Evolutionary conservation across 352 stramenopile genomes (phyloP).

Genomic region (Peronospora farinosa): DNA sequence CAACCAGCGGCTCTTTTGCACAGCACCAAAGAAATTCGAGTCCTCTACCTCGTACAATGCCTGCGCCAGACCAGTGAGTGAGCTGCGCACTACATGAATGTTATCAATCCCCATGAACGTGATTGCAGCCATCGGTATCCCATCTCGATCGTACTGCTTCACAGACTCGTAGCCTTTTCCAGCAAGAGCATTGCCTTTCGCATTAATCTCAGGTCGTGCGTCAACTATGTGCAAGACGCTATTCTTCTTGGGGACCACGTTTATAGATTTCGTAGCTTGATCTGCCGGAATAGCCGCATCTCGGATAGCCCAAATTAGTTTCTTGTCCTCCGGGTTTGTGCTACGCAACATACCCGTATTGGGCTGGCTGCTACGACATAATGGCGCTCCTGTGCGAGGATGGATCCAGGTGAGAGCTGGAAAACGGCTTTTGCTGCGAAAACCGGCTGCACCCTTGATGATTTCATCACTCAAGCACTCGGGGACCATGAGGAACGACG

Average conservation of each 20-base stretch:
- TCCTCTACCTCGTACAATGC: slow-evolving; percentile 81
- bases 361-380: slow-evolving; percentile 93
- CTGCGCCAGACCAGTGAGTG: slow-evolving; percentile 58
- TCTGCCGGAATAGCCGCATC: slow-evolving; percentile 65
- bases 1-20: slow-evolving; percentile 81
- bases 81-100: slow-evolving; percentile 79
- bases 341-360: slow-evolving; percentile 93
- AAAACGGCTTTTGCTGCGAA: slow-evolving; percentile 74
- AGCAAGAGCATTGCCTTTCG: slow-evolving; percentile 84
- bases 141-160: slow-evolving; percentile 80
- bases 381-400: slow-evolving; percentile 78
- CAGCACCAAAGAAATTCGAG: slow-evolving; percentile 78
- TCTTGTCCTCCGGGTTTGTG: slow-evolving; percentile 87
- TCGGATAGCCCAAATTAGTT: slow-evolving; percentile 82
- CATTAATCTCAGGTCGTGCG: slow-evolving; percentile 86
- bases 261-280: slow-evolving; percentile 16
- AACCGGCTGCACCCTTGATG: slow-evolving; percentile 54
- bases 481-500: slow-evolving; percentile 65
- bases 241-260: slow-evolving; percentile 55
- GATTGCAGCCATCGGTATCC: slow-evolving; percentile 61
- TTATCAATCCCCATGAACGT: slow-evolving; percentile 88
- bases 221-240: slow-evolving; percentile 86
- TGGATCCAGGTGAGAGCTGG: slow-evolving; percentile 88
- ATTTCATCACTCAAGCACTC: slow-evolving; percentile 55
- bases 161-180: slow-evolving; percentile 88